These are phyloP conservation scores for Coemansia sp. DNA, from an alignment of 192 early-diverging fungal species.

Conservation along the genomic window DNA sequence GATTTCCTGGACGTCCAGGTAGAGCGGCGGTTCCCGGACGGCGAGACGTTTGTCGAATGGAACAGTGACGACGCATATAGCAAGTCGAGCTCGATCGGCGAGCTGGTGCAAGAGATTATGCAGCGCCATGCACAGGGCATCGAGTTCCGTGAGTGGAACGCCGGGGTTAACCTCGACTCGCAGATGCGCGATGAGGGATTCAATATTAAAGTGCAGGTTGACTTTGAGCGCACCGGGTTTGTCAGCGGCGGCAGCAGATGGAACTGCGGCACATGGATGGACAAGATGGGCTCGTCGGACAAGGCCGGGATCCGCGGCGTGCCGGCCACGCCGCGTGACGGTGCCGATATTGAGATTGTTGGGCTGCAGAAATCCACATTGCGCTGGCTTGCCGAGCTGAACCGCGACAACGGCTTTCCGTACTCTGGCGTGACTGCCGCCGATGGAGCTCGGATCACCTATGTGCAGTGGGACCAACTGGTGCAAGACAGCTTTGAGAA, in stretches of 20 bases:
- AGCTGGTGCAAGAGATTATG: conserved; percentile 89
- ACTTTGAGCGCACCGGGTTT: conserved; percentile 72
- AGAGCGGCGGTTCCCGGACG: conserved; percentile 75
- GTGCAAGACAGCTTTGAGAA: conserved; percentile 81
- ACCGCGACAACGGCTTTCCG: conserved; percentile 39
- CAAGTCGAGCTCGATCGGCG: conserved; percentile 66
- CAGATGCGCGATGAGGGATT: conserved; percentile 93
- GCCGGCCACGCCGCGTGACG: conserved; percentile 92
- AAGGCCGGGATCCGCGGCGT: conserved; percentile 90
- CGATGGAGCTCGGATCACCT: conserved; percentile 52
- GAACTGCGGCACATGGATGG: conserved; percentile 99
- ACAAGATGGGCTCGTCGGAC: conserved; percentile 93
- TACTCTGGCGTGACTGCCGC: conserved; percentile 48
- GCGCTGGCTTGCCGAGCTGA: conserved; percentile 69
- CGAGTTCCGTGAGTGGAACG: conserved; percentile 93
- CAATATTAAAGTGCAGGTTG: conserved; percentile 68
- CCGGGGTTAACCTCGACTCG: conserved; percentile 78
- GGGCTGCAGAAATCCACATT: conserved; percentile 83
- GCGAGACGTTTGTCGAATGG: conserved; percentile 64
- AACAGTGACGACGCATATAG: conserved; percentile 65
- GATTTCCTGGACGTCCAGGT: conserved; percentile 68
- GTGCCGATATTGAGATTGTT: conserved; percentile 86
- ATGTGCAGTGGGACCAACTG: conserved; percentile 74
- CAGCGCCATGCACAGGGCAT: conserved; percentile 87
- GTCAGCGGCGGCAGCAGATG: conserved; percentile 80